Evolutionary conservation across 345 rosid species (phyloP), one percentile per base, ranked within the genome.

Genomic region (Eucalyptus tenuipes): DNA sequence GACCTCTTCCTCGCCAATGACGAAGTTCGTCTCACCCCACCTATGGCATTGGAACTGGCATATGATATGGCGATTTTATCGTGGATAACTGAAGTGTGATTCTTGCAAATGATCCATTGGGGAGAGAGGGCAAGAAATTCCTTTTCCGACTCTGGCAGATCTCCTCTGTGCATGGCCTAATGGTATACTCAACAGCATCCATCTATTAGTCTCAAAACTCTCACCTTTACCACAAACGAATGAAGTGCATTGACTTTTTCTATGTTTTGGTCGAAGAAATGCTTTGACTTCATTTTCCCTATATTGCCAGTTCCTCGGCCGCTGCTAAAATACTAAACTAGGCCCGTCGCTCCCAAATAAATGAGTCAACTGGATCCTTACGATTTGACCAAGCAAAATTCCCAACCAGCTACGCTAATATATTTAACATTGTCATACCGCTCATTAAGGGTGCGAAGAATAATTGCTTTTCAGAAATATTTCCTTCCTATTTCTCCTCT

Each of bases 401-500:
- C 47, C 47, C 47, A 20, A 40, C 8, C 47, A 40, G 29, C 82
- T 75, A 37, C 44, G 47, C 47, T 75, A 11, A 22, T 75, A 6
- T 75, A 37, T 20, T 15, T 20, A 1, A 37, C 25, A 37, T 75
- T 22, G 3, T 37, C 9, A 20, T 2, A 16, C 42, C 3, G 15
- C 27, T 68, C 10, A 52, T 3, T 18, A 18, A 52, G 24, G 53
- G 55, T 3, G 18, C 4, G 0, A 4, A 0, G 1, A 52, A 52
- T 52, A 52, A 52, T 20, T 52, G 8, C 1, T 52, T 52, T 52
- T 20, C 0, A 52, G 0, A 52, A 52, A 3, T 52, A 20, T 0
- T 52, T 52, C 0, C 8, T 52, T 52, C 20, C 1, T 52, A 52
- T 52, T 52, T 52, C 1, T 52, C 15, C 0, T 7, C 0, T 1